Evolutionary conservation across 73 alveolate species (phyloP).

Genomic region (Paramecium biaurelia): DNA sequence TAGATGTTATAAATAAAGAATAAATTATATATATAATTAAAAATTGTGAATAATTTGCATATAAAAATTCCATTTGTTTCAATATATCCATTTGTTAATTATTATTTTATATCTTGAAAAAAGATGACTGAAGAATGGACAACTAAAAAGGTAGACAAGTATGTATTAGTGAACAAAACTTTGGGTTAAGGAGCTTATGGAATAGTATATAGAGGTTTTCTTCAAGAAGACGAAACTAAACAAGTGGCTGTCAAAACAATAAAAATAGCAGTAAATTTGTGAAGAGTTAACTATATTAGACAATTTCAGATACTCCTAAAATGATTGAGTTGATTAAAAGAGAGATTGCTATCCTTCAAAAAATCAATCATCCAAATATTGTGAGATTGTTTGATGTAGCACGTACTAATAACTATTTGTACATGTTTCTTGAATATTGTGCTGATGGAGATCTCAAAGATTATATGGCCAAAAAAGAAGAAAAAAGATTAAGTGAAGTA

Average conservation of each 20-base stretch:
- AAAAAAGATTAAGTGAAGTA: constrained; percentile 60
- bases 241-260: constrained; percentile 66
- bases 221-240: constrained; percentile 62
- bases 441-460: constrained; percentile 66
- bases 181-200: constrained; percentile 65
- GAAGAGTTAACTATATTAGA: not conserved
- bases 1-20: too few species aligned
- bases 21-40: not conserved
- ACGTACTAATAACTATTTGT: constrained; percentile 62
- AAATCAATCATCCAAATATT: constrained; percentile 55
- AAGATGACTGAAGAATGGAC: constrained; percentile 57
- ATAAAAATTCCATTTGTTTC: not conserved
- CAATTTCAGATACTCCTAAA: constrained; percentile 60
- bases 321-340: constrained; percentile 63
- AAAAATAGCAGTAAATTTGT: constrained; percentile 17
- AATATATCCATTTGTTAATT: not conserved
- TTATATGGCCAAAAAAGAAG: constrained; percentile 59
- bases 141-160: constrained; percentile 58
- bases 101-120: not conserved
- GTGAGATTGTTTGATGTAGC: constrained; percentile 66
- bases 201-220: constrained; percentile 59
- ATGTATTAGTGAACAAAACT: constrained; percentile 59
- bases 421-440: constrained; percentile 64
- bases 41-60: not conserved
- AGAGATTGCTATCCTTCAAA: constrained; percentile 61